Evolutionary conservation across 2,329 filamentous ascomycete species (phyloP).

Genomic region (Epichloe amarillans): DNA sequence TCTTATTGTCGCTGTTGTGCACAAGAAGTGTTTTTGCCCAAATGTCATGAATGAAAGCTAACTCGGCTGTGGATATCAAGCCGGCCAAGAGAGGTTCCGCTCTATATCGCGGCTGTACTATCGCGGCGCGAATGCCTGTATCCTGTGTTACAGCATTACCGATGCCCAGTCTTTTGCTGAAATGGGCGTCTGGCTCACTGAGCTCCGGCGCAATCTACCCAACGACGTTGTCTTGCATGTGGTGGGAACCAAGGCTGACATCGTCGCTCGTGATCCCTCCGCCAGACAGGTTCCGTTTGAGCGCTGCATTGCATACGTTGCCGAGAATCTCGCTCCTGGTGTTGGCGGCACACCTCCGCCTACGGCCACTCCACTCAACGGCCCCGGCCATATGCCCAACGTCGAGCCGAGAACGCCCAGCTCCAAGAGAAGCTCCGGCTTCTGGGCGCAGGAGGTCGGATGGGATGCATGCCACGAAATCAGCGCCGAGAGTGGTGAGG

Average conservation of each 20-base stretch:
- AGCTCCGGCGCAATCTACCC: conserved; percentile 67
- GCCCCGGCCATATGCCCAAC: conserved; percentile 11
- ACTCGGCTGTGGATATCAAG: conserved; percentile 18
- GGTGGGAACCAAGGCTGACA: conserved; percentile 88
- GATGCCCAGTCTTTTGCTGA: conserved; percentile 74
- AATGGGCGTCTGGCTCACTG: conserved; percentile 83
- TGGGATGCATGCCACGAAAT: conserved; percentile 99
- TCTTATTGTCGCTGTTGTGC: too few relatives aligned
- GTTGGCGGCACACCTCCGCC: conserved; percentile 53
- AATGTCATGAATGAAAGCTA: neutral
- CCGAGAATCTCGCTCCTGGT: conserved; percentile 72
- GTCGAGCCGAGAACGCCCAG: conserved; percentile 45
- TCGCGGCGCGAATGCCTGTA: conserved; percentile 83
- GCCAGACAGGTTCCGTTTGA: conserved; percentile 83
- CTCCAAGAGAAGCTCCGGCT: conserved; percentile 56
- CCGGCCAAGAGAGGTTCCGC: conserved; percentile 88
- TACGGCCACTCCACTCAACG: conserved; percentile 35
- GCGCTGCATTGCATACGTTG: conserved; percentile 88
- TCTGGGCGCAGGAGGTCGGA: conserved; percentile 85
- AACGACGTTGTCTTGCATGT: conserved; percentile 77
- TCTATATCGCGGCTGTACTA: conserved; percentile 95
- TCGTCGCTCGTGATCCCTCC: conserved; percentile 72
- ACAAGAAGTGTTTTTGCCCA: neutral
- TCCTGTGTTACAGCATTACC: conserved; percentile 91
- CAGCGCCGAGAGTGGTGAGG: conserved; percentile 83